These are phyloP conservation scores for Phytophthora lateralis DNA, from an alignment of 352 stramenopile species.

Conservation along the genomic window DNA sequence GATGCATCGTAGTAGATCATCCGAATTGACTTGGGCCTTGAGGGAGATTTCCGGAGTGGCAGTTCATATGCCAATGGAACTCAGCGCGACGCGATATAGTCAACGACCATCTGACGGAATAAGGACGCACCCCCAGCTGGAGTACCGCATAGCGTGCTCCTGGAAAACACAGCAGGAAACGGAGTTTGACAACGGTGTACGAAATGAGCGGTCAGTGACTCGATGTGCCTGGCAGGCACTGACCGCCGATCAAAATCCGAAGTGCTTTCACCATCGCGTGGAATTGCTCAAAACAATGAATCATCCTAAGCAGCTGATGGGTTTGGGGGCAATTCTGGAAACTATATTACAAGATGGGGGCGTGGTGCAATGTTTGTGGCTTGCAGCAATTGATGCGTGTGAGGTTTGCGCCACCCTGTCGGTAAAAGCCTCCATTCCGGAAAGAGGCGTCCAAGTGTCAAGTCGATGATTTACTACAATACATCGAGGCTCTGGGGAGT, in stretches of 20 bases:
- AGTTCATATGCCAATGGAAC: neutral
- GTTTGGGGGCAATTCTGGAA: conserved; percentile 19
- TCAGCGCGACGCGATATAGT: conserved; percentile 26
- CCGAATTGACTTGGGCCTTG: neutral
- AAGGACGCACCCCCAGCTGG: conserved; percentile 28
- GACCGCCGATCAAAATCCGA: too few relatives aligned
- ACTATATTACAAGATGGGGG: conserved; percentile 13
- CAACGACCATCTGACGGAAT: conserved; percentile 18
- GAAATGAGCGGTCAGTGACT: too few relatives aligned
- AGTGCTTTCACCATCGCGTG: conserved; percentile 5
- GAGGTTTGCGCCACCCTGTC: conserved; percentile 9
- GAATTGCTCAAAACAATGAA: conserved; percentile 8
- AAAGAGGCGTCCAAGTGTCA: conserved; percentile 11
- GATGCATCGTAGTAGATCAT: conserved; percentile 89
- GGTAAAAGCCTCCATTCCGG: conserved; percentile 12
- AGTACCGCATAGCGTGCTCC: conserved; percentile 8
- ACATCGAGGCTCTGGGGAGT: conserved; percentile 53
- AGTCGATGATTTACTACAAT: conserved; percentile 79
- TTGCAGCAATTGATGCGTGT: conserved; percentile 3
- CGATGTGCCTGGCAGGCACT: too few relatives aligned
- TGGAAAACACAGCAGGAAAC: too few relatives aligned
- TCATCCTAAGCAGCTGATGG: conserved; percentile 21
- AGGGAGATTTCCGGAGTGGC: conserved; percentile 17
- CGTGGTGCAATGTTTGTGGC: neutral
- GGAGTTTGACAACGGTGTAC: too few relatives aligned